These are phyloP conservation scores for Stagonosporopsis cucurbitacearum DNA, from an alignment of 2,329 filamentous ascomycete genomes.

Conservation along the genomic window DNA sequence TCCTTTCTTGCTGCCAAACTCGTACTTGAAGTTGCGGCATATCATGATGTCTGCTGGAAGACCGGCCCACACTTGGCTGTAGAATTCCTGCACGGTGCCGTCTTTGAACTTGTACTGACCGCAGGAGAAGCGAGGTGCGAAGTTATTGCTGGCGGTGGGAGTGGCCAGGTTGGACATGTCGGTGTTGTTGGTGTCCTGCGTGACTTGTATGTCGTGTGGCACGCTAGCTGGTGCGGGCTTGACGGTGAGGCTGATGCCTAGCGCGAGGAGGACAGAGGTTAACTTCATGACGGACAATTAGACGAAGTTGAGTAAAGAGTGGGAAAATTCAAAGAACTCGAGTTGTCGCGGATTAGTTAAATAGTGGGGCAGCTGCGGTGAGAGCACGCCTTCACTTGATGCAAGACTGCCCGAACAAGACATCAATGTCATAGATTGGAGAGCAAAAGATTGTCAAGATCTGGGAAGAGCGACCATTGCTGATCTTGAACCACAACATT, in stretches of 20 bases:
- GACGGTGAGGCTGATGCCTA: neutral
- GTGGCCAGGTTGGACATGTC: neutral
- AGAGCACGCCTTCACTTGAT: neutral
- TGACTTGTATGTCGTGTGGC: neutral
- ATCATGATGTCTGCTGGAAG: slow-evolving; percentile 2
- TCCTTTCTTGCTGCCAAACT: slow-evolving; percentile 11
- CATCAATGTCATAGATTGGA: neutral
- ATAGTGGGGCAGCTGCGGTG: neutral
- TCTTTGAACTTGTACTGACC: slow-evolving; percentile 18
- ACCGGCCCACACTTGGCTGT: slow-evolving; percentile 15
- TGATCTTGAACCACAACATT: neutral
- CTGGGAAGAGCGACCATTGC: neutral
- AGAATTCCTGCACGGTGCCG: slow-evolving; percentile 11
- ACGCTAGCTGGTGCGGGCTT: neutral
- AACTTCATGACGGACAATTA: neutral
- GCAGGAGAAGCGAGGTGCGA: slow-evolving; percentile 7
- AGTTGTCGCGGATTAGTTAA: neutral
- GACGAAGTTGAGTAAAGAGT: neutral
- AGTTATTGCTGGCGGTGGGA: neutral
- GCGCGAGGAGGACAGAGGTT: neutral
- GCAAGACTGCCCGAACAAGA: neutral
- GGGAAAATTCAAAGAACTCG: too few species aligned
- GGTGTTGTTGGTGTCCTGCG: too few species aligned
- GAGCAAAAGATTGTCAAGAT: neutral
- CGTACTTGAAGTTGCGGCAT: slow-evolving; percentile 15